Evolutionary conservation across 345 rosid genomes (phyloP).

Genomic region (Adansonia digitata): DNA sequence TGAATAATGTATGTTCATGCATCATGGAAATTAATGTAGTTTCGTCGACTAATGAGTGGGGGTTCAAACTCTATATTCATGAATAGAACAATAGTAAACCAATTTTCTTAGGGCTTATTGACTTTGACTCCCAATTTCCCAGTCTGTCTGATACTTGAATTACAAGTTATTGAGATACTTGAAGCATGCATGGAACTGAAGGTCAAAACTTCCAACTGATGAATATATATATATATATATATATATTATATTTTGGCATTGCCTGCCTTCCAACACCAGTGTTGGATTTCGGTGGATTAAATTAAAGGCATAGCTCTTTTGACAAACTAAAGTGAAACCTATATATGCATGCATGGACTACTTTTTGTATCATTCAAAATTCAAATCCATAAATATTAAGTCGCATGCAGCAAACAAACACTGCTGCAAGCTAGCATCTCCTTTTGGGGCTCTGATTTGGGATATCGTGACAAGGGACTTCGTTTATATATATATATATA

Average conservation of each 20-base stretch:
- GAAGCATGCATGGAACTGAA: constrained; percentile 10
- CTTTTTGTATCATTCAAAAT: not conserved
- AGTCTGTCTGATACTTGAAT: not conserved
- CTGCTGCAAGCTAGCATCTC: not conserved
- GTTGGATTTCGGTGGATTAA: constrained; percentile 9
- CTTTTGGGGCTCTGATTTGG: not conserved
- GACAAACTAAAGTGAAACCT: constrained; percentile 2
- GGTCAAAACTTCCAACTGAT: not conserved
- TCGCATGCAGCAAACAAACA: not conserved
- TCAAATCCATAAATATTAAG: not conserved
- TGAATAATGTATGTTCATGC: not conserved
- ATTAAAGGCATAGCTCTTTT: constrained; percentile 6
- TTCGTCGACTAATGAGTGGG: not conserved
- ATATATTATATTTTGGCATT: too few species aligned
- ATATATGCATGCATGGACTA: not conserved
- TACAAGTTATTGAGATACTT: not conserved
- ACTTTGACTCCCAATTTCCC: not conserved
- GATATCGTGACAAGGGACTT: not conserved
- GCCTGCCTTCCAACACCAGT: too few species aligned
- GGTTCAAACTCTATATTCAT: not conserved
- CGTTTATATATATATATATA: not conserved
- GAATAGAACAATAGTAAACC: not conserved
- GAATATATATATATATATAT: not conserved
- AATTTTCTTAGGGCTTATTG: not conserved
- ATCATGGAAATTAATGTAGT: not conserved